Percentiles rank a stretch among this genome's conserved stretches.
Conservation (phyloP, 2,329 filamentous ascomycete genomes). For the Claviceps capensis region DNA sequence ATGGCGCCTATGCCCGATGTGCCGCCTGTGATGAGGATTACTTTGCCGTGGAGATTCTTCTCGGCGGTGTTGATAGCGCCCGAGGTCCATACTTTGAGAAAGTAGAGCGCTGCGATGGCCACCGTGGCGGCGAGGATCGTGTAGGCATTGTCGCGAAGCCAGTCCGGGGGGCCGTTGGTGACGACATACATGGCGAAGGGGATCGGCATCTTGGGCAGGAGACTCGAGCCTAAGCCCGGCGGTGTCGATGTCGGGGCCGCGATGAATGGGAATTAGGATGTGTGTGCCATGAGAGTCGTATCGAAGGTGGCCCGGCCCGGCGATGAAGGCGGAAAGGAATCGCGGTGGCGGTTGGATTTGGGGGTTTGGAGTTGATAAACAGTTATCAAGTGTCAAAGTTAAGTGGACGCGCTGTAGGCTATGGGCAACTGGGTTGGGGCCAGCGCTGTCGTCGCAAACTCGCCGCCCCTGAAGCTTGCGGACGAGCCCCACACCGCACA, state of each 20-base stretch:
- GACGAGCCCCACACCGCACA: not conserved
- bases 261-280: no score
- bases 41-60: constrained; percentile 80
- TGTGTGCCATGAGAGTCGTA: not conserved
- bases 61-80: constrained; percentile 65
- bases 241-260: not conserved
- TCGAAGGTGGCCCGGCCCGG: not conserved
- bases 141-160: constrained; percentile 31
- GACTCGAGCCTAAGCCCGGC: not conserved
- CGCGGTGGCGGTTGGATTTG: not conserved
- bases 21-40: constrained; percentile 86
- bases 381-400: no score
- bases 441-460: no score
- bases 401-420: not conserved
- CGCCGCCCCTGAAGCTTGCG: not conserved
- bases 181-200: constrained; percentile 34
- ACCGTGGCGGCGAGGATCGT: constrained; percentile 25
- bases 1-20: constrained; percentile 84
- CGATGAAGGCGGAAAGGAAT: not conserved
- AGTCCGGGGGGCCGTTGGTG: constrained; percentile 34
- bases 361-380: not conserved
- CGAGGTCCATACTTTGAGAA: constrained; percentile 61
- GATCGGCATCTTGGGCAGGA: constrained; percentile 32
- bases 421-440: not conserved
- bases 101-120: constrained; percentile 23